Evolutionary conservation across 441 rosid genomes (phyloP).

Genomic region (Isatis lusitanica): DNA sequence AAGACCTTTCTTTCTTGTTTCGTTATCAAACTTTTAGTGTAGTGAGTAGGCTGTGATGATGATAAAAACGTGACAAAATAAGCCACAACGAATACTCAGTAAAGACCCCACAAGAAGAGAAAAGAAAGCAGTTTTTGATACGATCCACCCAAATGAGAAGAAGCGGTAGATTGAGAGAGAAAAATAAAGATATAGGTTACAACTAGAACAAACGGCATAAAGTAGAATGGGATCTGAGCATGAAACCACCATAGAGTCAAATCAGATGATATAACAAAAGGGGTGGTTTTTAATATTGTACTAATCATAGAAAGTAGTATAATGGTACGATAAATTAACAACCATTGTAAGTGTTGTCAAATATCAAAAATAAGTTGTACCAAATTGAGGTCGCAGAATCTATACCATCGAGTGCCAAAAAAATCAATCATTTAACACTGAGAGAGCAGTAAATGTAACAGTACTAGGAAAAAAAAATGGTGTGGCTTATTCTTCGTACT

Average conservation of each 20-base stretch:
- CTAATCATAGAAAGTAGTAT: slow-evolving; percentile 30
- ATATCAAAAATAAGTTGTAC: slow-evolving; percentile 13
- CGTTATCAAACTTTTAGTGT: neutral
- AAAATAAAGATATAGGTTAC: slow-evolving; percentile 16
- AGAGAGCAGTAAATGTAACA: slow-evolving; percentile 16
- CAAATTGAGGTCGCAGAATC: neutral
- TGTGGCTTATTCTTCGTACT: slow-evolving; percentile 1
- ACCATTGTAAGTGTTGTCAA: slow-evolving; percentile 34
- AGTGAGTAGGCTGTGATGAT: slow-evolving; percentile 16
- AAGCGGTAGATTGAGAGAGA: slow-evolving; percentile 17
- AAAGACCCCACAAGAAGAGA: slow-evolving; percentile 26
- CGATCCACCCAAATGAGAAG: slow-evolving; percentile 25
- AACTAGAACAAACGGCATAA: slow-evolving; percentile 32
- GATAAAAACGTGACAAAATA: slow-evolving; percentile 9
- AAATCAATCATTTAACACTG: slow-evolving; percentile 28
- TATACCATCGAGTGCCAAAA: neutral
- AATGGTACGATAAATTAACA: slow-evolving; percentile 34
- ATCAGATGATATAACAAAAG: slow-evolving; percentile 31
- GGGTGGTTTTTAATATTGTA: slow-evolving; percentile 34
- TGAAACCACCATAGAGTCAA: slow-evolving; percentile 52
- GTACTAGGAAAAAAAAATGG: neutral
- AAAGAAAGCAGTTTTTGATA: slow-evolving; percentile 6
- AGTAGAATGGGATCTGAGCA: slow-evolving; percentile 51
- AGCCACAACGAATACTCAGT: neutral
- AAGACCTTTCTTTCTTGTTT: slow-evolving; percentile 7